Evolutionary conservation across 202 grass and related monocot genomes (phyloP).

Genomic region (Hordeum pubiflorum): DNA sequence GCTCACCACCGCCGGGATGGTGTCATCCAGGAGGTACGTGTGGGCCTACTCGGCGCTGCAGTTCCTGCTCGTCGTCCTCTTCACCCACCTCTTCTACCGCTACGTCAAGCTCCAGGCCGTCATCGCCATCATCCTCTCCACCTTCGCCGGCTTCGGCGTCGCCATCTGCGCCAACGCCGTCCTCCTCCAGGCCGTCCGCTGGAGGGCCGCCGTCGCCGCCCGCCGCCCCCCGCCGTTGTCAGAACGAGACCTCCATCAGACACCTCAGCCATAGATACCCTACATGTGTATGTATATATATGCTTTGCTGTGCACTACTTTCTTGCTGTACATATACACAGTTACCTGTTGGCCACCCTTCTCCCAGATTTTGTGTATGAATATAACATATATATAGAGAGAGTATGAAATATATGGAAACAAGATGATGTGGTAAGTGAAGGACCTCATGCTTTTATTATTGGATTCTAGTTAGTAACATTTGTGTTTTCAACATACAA

Average conservation of each 20-base stretch:
- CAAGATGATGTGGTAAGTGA: not conserved
- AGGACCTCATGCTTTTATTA: not conserved
- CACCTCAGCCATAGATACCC: not conserved
- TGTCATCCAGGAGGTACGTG: conserved; percentile 44
- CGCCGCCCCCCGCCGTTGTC: not conserved
- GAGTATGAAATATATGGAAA: not conserved
- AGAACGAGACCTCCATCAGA: not conserved
- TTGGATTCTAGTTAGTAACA: not conserved
- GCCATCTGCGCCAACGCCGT: conserved; percentile 58
- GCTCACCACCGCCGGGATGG: conserved; percentile 58
- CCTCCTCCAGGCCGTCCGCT: conserved; percentile 40
- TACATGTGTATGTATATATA: not conserved
- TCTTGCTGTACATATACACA: not conserved
- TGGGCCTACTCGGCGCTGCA: conserved; percentile 70
- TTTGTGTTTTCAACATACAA: not conserved
- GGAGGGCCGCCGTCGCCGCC: conserved; percentile 25
- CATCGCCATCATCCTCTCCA: conserved; percentile 87
- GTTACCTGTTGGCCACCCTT: not conserved
- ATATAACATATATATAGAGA: not conserved
- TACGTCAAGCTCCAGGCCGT: conserved; percentile 57
- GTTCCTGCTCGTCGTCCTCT: conserved; percentile 79
- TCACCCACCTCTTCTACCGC: conserved; percentile 80
- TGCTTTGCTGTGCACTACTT: not conserved
- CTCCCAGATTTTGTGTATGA: not conserved
- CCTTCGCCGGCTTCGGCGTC: conserved; percentile 81